Evolutionary conservation across 768 basidiomycete species (phyloP).

Genomic region (Boletus rufocinnamomeus): DNA sequence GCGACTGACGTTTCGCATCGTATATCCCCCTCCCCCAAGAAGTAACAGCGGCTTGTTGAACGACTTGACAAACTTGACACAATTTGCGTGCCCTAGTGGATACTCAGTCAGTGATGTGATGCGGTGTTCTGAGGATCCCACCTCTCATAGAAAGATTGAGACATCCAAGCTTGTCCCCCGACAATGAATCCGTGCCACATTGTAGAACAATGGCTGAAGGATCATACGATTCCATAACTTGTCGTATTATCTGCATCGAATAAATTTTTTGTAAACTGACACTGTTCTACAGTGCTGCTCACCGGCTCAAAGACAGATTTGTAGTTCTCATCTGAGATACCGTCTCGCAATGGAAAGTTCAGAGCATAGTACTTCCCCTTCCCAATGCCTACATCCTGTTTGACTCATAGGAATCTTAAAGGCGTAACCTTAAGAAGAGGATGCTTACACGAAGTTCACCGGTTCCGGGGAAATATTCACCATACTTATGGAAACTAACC

Average conservation of each 20-base stretch:
- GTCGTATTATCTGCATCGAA: conserved; percentile 73
- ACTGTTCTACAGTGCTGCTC: conserved; percentile 30
- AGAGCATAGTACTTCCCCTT: conserved; percentile 94
- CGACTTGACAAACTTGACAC: conserved; percentile 95
- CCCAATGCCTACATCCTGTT: conserved; percentile 86
- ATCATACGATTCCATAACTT: conserved; percentile 93
- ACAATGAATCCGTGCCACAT: conserved; percentile 95
- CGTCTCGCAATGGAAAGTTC: conserved; percentile 94
- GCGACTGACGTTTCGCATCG: conserved; percentile 95
- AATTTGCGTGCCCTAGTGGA: conserved; percentile 85
- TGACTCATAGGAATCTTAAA: conserved; percentile 13
- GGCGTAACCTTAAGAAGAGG: not conserved
- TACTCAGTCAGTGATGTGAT: not conserved
- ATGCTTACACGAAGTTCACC: conserved; percentile 84
- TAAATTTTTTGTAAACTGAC: not conserved
- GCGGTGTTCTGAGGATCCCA: conserved; percentile 25
- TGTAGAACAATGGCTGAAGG: conserved; percentile 96
- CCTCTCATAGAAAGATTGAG: conserved; percentile 97
- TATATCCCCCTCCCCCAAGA: conserved; percentile 97
- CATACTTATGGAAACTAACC: conserved; percentile 97
- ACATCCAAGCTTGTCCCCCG: conserved; percentile 94
- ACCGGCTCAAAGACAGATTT: conserved; percentile 95
- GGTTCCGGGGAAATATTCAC: conserved; percentile 98
- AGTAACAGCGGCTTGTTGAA: conserved; percentile 93
- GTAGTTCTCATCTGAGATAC: conserved; percentile 94